Base-by-base conservation (phyloP, 2,329 filamentous ascomycete genomes). In the Penicillium sp. region DNA sequence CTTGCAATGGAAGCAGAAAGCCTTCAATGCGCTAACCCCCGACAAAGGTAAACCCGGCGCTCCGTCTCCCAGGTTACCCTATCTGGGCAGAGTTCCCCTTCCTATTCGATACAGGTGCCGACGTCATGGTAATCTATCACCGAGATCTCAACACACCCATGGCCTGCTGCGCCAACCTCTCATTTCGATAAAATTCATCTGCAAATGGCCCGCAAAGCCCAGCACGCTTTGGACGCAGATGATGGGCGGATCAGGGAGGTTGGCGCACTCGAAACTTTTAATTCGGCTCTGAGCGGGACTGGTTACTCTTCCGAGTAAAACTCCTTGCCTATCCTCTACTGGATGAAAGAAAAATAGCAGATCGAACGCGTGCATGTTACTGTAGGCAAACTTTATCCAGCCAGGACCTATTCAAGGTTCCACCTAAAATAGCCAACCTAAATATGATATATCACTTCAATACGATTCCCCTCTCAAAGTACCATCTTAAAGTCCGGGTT, bases 401-500 rank as follows among this genome's bases (percentile, higher is more conserved):
- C 22, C 2, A 31, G 16, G 7, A 31, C 13, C 6, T 6, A 39
- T 18, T 44, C 13, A 19, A 3, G 27, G 27, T n/a, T 7, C 40
- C 11, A 27, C 9, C 19, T 22, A 31, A 22, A 31, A 46, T 46
- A n/a, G 3, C 7, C 24, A 46, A 41, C 18, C 9, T 5, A 22
- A 43, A 27, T 7, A 24, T 43, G 4, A 16, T 27, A 43, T 24
- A 43, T 43, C 19, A 16, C 22, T 16, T 4, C 22, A 27, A 27
- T 13, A 27, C 18, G 4, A 4, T 6, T 10, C 18, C 11, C 1
- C 24, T 19, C 44, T 75, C 72, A 89, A 64, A 88, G 65, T 9
- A 89, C 79, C 78, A 89, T 80, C 61, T 77, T 82, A 65, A 89
- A 89, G 2, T 77, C 71, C 0, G 87, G 87, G 61, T 89, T 85